These are phyloP conservation scores for Fusarium metavorans DNA, from an alignment of 2,329 filamentous ascomycete species.

Conservation along the genomic window DNA sequence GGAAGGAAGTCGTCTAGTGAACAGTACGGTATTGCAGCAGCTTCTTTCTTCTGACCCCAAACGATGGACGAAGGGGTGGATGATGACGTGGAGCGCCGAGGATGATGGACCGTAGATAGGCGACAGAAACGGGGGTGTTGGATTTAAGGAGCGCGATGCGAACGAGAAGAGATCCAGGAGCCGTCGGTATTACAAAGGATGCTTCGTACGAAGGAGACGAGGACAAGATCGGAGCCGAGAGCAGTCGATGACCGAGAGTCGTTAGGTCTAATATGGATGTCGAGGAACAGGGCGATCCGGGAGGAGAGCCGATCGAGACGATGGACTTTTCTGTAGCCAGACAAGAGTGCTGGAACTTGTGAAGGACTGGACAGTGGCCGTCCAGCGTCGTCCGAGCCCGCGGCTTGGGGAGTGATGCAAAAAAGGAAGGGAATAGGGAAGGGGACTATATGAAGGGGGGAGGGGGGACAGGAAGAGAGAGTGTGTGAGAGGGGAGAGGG, in stretches of 20 bases:
- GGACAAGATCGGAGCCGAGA: constrained; percentile 38
- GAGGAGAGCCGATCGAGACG: constrained; percentile 28
- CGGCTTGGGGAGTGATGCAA: constrained; percentile 37
- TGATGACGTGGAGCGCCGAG: constrained; percentile 35
- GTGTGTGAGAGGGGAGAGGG: constrained; percentile 28
- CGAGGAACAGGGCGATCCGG: constrained; percentile 29
- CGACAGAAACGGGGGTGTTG: constrained; percentile 37
- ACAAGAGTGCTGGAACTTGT: constrained; percentile 36
- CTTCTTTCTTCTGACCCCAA: constrained; percentile 15
- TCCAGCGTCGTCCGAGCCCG: constrained; percentile 46
- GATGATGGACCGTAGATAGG: constrained; percentile 35
- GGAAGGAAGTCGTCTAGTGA: constrained; percentile 14
- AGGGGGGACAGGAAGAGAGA: constrained; percentile 12
- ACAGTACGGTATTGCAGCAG: constrained; percentile 35
- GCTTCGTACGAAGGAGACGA: constrained; percentile 43
- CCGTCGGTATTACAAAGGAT: constrained; percentile 51
- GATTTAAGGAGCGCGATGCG: constrained; percentile 45
- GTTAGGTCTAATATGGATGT: constrained; percentile 26
- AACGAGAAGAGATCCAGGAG: constrained; percentile 46
- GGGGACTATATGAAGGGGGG: constrained; percentile 31
- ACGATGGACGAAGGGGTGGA: constrained; percentile 18
- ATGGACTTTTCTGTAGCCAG: constrained; percentile 37
- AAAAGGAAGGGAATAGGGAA: constrained; percentile 36
- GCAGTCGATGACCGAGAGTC: constrained; percentile 36
- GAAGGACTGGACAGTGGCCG: constrained; percentile 38